Evolutionary conservation across 1,284 basidiomycete genomes (phyloP).

Genomic region (Agroathelia rolfsii): DNA sequence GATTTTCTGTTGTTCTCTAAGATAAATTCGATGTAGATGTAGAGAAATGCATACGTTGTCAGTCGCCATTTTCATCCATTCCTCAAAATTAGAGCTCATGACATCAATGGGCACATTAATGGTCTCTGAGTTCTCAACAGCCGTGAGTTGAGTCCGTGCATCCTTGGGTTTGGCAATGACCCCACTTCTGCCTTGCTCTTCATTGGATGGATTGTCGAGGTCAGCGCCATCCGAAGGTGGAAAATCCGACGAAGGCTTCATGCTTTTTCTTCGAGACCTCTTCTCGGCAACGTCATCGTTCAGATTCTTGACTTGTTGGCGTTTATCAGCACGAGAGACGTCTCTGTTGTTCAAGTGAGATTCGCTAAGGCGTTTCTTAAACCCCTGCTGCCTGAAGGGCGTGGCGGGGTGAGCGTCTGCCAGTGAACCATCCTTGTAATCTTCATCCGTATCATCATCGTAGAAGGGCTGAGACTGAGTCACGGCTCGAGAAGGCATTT

Average conservation of each 20-base stretch:
- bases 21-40: constrained; percentile 7
- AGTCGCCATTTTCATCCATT: constrained; percentile 99
- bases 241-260: constrained; percentile 49
- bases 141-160: constrained; percentile 53
- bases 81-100: constrained; percentile 87
- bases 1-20: constrained; percentile 98
- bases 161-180: constrained; percentile 35
- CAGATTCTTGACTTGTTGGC: too few species aligned
- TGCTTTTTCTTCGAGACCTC: constrained; percentile 63
- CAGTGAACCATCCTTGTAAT: too few species aligned
- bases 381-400: too few species aligned
- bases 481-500: too few species aligned
- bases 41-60: constrained; percentile 70
- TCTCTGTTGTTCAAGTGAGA: too few species aligned
- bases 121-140: constrained; percentile 45
- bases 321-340: too few species aligned
- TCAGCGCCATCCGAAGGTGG: constrained; percentile 20
- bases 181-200: constrained; percentile 24
- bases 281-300: constrained; percentile 79
- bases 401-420: too few species aligned
- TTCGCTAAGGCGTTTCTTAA: too few species aligned
- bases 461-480: too few species aligned
- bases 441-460: too few species aligned
- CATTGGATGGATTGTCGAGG: constrained; percentile 26
- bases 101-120: constrained; percentile 65